Evolutionary conservation across 441 rosid species (phyloP).

Genomic region (Macaranga tanarius): DNA sequence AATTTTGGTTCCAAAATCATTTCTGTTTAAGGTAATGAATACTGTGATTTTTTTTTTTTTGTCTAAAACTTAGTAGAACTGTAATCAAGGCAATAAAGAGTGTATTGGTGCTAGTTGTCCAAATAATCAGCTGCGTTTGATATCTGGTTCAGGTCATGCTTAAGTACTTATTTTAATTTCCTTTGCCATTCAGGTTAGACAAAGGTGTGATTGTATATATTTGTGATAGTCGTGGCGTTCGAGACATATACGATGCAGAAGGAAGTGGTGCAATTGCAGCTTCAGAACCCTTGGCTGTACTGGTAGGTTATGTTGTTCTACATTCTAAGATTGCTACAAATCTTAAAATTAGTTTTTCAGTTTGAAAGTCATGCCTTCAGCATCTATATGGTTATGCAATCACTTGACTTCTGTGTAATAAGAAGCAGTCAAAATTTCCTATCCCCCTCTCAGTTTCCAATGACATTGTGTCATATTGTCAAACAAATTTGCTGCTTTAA

Average conservation of each 20-base stretch:
- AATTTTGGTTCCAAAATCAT: neutral
- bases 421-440: no score
- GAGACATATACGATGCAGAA: constrained; percentile 91
- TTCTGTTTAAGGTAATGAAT: neutral
- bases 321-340: no score
- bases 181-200: constrained; percentile 64
- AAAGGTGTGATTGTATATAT: constrained; percentile 93
- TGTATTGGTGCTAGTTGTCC: neutral
- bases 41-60: neutral
- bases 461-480: neutral
- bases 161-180: constrained; percentile 5
- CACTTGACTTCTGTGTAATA: neutral
- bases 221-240: constrained; percentile 79
- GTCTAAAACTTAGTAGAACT: neutral
- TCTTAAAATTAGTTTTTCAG: neutral
- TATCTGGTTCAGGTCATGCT: neutral
- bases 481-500: neutral
- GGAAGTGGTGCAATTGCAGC: constrained; percentile 75
- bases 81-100: neutral
- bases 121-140: neutral
- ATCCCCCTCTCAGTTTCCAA: neutral
- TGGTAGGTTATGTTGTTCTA: constrained; percentile 42
- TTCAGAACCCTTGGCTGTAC: constrained; percentile 82
- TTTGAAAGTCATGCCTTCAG: neutral
- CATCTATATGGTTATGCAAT: neutral